Evolutionary conservation across 164 flowering plant genomes (phyloP), one percentile per base, ranked within the genome.

Genomic region (Amborella trichopoda): DNA sequence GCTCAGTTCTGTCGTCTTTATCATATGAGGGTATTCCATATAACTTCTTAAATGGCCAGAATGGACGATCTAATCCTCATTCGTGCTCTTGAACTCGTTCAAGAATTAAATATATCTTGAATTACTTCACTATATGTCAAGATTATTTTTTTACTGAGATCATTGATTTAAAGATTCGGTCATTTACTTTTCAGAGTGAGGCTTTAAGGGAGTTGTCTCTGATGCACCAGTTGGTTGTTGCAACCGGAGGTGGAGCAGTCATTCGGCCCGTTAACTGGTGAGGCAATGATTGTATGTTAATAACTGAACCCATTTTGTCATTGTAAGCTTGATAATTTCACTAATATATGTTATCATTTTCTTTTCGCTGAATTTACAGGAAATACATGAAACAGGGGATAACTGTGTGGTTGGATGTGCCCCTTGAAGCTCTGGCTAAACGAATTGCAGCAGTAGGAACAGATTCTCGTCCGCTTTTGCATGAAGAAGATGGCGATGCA

Each of bases 221-320:
- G 28, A 72, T 64, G 85, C 79, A 59, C n/a, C 74, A 67, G 19
- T 52, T 74, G 34, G 96, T 91, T 58, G 77, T 88, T 62, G 87
- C 99, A 18, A 87, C 99, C 24, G 96, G 96, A 40, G 99, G 99
- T 45, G 99, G 99, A 64, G 93, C 84, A 4, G 99, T 87, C 24
- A 58, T 74, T 16, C 65, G 83, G 43, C 77, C 86, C 18, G 34
- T 75, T 42, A 91, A 87, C 58, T 91, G 96, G 99, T 88, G 65
- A 4, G 26, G 32, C 16, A 23, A 18, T 5, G 26, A 19, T 11
- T 20, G 30, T 24, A 46, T 28, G 25, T 22, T 26, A 22, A 28
- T 12, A 17, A 2, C n/a, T 40, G 19, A 2, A 40, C 3, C 19
- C 19, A 40, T 40, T 42, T 42, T n/a, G 8, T 42, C 23, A 9